phyloP scores from a whole-genome alignment of 345 rosid genomes.

The Reutealis trisperma region DNA sequence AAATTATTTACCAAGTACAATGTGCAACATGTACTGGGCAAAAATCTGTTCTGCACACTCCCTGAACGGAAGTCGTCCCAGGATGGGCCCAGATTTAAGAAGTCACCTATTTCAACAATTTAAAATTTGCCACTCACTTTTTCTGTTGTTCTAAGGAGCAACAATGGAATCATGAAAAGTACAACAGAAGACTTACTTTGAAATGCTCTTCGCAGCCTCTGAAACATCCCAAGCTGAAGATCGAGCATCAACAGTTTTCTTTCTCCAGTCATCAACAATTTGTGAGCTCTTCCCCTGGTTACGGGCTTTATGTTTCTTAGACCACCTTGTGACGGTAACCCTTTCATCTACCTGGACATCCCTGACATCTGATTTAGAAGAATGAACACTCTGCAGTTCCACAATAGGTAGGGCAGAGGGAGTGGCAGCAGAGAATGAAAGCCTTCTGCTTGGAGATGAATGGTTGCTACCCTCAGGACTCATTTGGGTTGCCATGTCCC shows the following conservation, averaged over 20 bases:
- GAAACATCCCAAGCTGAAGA: constrained; percentile 70
- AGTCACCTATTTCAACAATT: neutral
- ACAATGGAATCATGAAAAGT: constrained; percentile 8
- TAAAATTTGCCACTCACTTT: neutral
- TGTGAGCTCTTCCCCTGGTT: constrained; percentile 55
- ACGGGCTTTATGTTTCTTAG: constrained; percentile 64
- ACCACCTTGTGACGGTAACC: constrained; percentile 87
- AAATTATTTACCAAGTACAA: neutral
- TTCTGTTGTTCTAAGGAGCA: neutral
- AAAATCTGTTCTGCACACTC: neutral
- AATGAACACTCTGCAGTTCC: constrained; percentile 49
- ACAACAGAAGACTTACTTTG: constrained; percentile 43
- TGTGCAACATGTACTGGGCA: neutral
- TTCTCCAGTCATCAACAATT: constrained; percentile 69
- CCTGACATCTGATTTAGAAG: constrained; percentile 60
- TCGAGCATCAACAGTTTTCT: constrained; percentile 48
- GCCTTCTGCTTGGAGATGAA: constrained; percentile 59
- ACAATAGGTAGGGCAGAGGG: constrained; percentile 50
- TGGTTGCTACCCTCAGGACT: constrained; percentile 73
- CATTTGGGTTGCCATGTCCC: constrained; percentile 99
- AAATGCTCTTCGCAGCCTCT: constrained; percentile 51
- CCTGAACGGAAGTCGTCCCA: neutral
- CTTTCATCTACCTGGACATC: constrained; percentile 90
- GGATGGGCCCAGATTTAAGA: neutral
- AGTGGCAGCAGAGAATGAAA: constrained; percentile 54